Evolutionary conservation across 1,284 basidiomycete species (phyloP), one percentile per base, ranked within the genome.

Genomic region (Apiotrichum montevideense): DNA sequence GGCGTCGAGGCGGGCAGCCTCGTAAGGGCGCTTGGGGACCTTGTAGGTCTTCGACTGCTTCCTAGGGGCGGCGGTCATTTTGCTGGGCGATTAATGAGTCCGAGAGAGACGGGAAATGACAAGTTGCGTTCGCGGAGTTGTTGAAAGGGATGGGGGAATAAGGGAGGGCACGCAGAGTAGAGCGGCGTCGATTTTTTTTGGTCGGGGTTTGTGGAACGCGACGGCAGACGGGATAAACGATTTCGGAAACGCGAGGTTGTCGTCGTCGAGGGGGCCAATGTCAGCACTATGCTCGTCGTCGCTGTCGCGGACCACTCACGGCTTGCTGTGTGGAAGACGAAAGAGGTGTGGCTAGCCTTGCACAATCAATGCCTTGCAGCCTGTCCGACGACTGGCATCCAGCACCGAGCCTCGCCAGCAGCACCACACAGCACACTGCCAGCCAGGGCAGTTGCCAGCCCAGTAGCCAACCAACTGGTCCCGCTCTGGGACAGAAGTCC

Each of bases 21-120:
- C 93, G 81, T 88, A 98, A 76, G 95, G 88, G 78, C 95, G 87
- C 84, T 88, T 91, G 76, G 95, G 95, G 83, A 98, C 93, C 85
- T 95, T 93, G 83, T 92, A 92, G 79, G 90, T 93, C 79, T 80
- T 77, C 59, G 71, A 73, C 63, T 74, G 55, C 55, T 57, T 57
- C 39, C 54, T 41, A n/a, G 54, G 54, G 6, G 54, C 54, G 42
- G 54, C 47, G 42, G 54, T 55, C 54, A 55, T 51, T 39, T 33
- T 51, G 11, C 29, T 21, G 34, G 3, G 34, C 3, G 6, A 34
- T 3, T 34, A n/a, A 41, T 39, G 37, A 39, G 37, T 39, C 37
- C 21, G 21, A 21, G 5, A 29, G 44, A 13, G 7, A 35, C 8
- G 33, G 45, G 41, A 32, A 21, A 44, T 5, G 41, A 14, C 13